These are phyloP conservation scores for Lagenaria siceraria DNA, from an alignment of 306 rosid species.

Conservation along the genomic window DNA sequence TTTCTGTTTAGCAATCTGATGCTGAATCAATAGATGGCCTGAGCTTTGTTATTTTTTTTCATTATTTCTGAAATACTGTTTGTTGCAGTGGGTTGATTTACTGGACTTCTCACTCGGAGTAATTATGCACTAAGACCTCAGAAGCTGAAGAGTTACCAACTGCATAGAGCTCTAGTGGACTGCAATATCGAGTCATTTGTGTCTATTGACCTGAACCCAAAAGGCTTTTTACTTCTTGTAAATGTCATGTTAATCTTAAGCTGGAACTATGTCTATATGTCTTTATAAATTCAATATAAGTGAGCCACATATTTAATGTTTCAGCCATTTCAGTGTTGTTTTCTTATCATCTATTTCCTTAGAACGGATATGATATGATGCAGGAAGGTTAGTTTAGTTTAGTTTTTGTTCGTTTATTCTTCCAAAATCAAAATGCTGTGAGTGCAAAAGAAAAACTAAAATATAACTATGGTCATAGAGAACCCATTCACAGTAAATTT, in stretches of 20 bases:
- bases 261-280: background rate
- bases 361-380: background rate
- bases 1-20: background rate
- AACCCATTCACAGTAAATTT: background rate
- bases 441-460: background rate
- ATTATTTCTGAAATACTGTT: conserved; percentile 1
- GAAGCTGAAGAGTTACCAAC: conserved; percentile 16
- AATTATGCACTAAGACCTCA: conserved; percentile 11
- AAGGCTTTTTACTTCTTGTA: background rate
- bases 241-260: background rate
- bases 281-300: background rate
- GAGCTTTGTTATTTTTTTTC: background rate
- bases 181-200: conserved; percentile 16
- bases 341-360: background rate
- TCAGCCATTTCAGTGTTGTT: background rate
- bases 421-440: background rate
- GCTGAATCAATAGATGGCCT: background rate
- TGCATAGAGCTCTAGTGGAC: background rate
- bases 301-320: background rate
- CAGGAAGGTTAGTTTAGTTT: background rate
- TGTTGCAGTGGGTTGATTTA: conserved; percentile 72
- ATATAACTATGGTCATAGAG: no score
- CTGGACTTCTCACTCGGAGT: conserved; percentile 94
- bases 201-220: conserved; percentile 10
- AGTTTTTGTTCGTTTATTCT: background rate